Evolutionary conservation across 768 basidiomycete species (phyloP), one percentile per base, ranked within the genome.

Genomic region (Clathrus columnatus): DNA sequence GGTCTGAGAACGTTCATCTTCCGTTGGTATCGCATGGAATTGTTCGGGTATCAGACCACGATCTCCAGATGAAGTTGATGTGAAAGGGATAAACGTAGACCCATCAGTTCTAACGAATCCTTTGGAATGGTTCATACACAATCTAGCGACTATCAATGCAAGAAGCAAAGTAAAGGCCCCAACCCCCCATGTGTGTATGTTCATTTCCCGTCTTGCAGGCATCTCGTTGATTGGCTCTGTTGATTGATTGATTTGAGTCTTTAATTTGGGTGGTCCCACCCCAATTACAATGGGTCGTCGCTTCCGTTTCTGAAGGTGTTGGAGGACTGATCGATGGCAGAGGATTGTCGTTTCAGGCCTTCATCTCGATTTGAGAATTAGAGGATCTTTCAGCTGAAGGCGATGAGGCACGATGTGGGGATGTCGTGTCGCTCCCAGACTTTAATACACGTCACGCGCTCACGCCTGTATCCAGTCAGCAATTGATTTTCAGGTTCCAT

Each of bases 401-500:
- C n/a, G n/a, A n/a, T n/a, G n/a, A n/a, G n/a, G n/a, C n/a, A n/a
- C n/a, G n/a, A n/a, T n/a, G n/a, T n/a, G n/a, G n/a, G n/a, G n/a
- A n/a, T n/a, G n/a, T n/a, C n/a, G n/a, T n/a, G n/a, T n/a, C n/a
- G n/a, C n/a, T n/a, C n/a, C n/a, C n/a, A n/a, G n/a, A n/a, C n/a
- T n/a, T n/a, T n/a, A n/a, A n/a, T n/a, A n/a, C n/a, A n/a, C n/a
- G n/a, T n/a, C n/a, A n/a, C n/a, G n/a, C n/a, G n/a, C n/a, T n/a
- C n/a, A n/a, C n/a, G n/a, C n/a, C n/a, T n/a, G n/a, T n/a, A n/a
- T n/a, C n/a, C n/a, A n/a, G n/a, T n/a, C n/a, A n/a, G 42, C 57
- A 43, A 46, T 49, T 54, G 51, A 45, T 53, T 45, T 42, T 45
- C 21, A 18, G 41, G 5, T 42, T 60, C 48, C n/a, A 24, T 45